Evolutionary conservation across 148 eudicot genomes (phyloP), one percentile per base, ranked within the genome.

Genomic region (Hydrangea macrophylla): DNA sequence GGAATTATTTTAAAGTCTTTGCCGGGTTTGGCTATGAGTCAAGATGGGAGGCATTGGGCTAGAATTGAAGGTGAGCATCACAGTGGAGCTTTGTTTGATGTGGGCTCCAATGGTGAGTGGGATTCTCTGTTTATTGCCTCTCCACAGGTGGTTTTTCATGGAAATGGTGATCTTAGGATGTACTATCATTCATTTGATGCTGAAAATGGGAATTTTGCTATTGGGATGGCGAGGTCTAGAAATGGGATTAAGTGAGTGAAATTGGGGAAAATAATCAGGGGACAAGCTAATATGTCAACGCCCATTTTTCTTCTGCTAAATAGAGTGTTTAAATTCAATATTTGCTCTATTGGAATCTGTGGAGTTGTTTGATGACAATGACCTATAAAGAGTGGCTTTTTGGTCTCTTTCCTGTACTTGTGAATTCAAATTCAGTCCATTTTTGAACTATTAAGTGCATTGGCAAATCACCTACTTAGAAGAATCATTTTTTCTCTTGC

Each of bases 31-130:
- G 97, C 97, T 4, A 85, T 86, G 73, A 92, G 97, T 42, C 96
- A 92, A 80, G 97, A 92, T 78, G 97, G 96, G 54, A 83, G 96
- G 71, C 80, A 89, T 63, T 92, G 96, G 97, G 95, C 97, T 54
- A 80, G 90, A 70, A 92, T 92, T 62, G 97, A 92, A 67, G 97
- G 95, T 18, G 97, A 92, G 64, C 90, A 88, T 67, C 95, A 92
- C 28, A 89, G 88, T 55, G 97, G 96, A 20, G 92, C 97, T 8
- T 80, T 89, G 45, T 72, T 89, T 54, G 97, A 87, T 70, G 84
- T 89, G 32, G 97, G 97, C 2, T 74, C 85, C 12, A 79, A 76
- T 54, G 85, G 82, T 2, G 90, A 92, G 57, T 89, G 92, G 96
- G 97, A 92, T 76, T 89, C 92, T 7, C 35, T 81, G 76, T 87